phyloP scores from a whole-genome alignment of 1,139 yeast genomes.

The Pichia sp. region DNA sequence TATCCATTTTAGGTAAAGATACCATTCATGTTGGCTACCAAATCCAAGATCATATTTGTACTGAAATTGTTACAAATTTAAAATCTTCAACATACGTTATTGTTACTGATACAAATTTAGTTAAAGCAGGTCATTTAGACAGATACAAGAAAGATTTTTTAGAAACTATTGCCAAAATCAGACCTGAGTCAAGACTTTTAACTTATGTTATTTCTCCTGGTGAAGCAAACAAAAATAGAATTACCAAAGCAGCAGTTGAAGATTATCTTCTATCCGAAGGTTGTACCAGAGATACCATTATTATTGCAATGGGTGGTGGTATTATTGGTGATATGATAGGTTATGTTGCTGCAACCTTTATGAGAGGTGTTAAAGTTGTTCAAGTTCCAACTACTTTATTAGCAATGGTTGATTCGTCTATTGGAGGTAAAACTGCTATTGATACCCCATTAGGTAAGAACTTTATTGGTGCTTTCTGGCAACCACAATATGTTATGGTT shows the following conservation, averaged over 20 bases:
- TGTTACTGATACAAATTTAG: slow-evolving; percentile 80
- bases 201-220: slow-evolving; percentile 84
- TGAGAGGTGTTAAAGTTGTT: slow-evolving; percentile 94
- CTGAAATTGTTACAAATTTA: slow-evolving; percentile 54
- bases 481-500: slow-evolving; percentile 81
- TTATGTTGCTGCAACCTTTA: slow-evolving; percentile 95
- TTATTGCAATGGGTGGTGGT: slow-evolving; percentile 96
- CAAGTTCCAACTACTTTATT: slow-evolving; percentile 92
- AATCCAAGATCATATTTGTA: slow-evolving; percentile 68
- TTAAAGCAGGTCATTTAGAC: slow-evolving; percentile 54
- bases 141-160: slow-evolving; percentile 34
- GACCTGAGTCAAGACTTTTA: slow-evolving; percentile 53
- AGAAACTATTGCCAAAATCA: slow-evolving; percentile 29
- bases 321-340: slow-evolving; percentile 99
- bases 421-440: slow-evolving; percentile 98
- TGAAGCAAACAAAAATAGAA: slow-evolving; percentile 81
- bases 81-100: slow-evolving; percentile 88
- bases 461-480: slow-evolving; percentile 96
- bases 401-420: slow-evolving; percentile 97
- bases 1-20: slow-evolving; percentile 72
- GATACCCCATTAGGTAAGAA: slow-evolving; percentile 98
- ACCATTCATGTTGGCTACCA: slow-evolving; percentile 88
- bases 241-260: slow-evolving; percentile 88
- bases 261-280: slow-evolving; percentile 80
- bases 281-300: slow-evolving; percentile 93